A percentile compares a stretch with the other conserved stretches of the same genome.
Evolutionary conservation across 2,329 filamentous ascomycete genomes (phyloP).

Genomic region (Lecanicillium sp.): DNA sequence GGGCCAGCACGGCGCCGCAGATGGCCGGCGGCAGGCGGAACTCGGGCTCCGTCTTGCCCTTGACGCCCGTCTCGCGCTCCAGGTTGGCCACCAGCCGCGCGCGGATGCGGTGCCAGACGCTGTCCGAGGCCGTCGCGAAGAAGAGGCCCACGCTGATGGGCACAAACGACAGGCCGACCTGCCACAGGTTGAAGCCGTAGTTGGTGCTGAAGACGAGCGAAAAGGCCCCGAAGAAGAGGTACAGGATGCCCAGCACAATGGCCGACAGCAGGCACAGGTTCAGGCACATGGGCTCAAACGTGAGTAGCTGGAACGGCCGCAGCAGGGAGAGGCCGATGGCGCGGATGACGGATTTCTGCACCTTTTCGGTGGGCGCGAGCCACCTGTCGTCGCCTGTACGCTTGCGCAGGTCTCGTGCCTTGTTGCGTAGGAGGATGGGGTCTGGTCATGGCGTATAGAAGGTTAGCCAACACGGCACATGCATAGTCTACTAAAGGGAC

Average conservation of each 20-base stretch:
- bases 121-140: slow-evolving; percentile 52
- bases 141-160: slow-evolving; percentile 64
- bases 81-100: slow-evolving; percentile 46
- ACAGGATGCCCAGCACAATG: slow-evolving; percentile 78
- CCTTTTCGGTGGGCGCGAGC: slow-evolving; percentile 69
- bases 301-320: slow-evolving; percentile 71
- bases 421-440: slow-evolving; percentile 63
- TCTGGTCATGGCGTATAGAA: slow-evolving; percentile 28
- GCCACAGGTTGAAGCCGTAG: slow-evolving; percentile 71
- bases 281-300: slow-evolving; percentile 79
- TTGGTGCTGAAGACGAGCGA: slow-evolving; percentile 67
- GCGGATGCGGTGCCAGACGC: slow-evolving; percentile 58
- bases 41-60: slow-evolving; percentile 69
- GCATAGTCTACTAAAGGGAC: neutral
- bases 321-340: slow-evolving; percentile 53
- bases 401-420: slow-evolving; percentile 61
- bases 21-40: slow-evolving; percentile 74
- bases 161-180: slow-evolving; percentile 72
- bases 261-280: slow-evolving; percentile 76
- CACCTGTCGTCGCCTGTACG: slow-evolving; percentile 73
- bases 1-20: slow-evolving; percentile 67
- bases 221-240: slow-evolving; percentile 88
- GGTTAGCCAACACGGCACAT: neutral
- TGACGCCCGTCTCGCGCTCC: slow-evolving; percentile 39
- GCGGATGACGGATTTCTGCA: slow-evolving; percentile 55